Percentiles rank a stretch among this genome's conserved stretches.
Evolutionary conservation across 257 asterid species (phyloP).

Genomic region (Paraleonurus japonicus): DNA sequence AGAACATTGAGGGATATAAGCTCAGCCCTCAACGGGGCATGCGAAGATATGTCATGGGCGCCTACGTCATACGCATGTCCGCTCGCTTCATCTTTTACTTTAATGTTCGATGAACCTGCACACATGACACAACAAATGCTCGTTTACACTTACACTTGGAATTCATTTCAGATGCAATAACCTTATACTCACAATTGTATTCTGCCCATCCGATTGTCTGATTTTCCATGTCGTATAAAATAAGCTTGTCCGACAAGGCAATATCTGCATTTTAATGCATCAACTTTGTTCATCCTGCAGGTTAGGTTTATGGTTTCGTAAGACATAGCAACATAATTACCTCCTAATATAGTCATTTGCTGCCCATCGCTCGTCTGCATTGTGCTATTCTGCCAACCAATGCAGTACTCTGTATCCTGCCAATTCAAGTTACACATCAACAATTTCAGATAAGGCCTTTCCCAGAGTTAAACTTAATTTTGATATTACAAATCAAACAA

Average conservation of each 20-base stretch:
- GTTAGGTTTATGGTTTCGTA: too few relatives aligned
- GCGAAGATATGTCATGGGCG: slow-evolving; percentile 35
- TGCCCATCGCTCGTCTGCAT: slow-evolving; percentile 51
- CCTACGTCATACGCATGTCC: slow-evolving; percentile 50
- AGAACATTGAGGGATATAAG: slow-evolving; percentile 17
- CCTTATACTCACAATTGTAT: slow-evolving; percentile 63
- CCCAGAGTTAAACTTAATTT: not conserved
- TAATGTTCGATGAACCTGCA: slow-evolving; percentile 78
- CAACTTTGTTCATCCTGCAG: not conserved
- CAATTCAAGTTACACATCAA: too few relatives aligned
- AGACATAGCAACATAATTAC: too few relatives aligned
- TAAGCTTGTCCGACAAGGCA: slow-evolving; percentile 78
- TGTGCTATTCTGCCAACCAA: slow-evolving; percentile 75
- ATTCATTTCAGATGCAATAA: not conserved
- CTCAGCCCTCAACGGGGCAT: not conserved
- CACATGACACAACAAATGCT: not conserved
- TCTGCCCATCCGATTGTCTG: slow-evolving; percentile 80
- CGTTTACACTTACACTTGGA: too few relatives aligned
- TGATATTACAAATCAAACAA: too few relatives aligned
- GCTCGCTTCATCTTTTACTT: slow-evolving; percentile 54
- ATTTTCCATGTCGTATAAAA: slow-evolving; percentile 72
- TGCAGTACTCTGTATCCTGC: slow-evolving; percentile 74
- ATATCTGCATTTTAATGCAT: slow-evolving; percentile 53
- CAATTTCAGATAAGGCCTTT: not conserved
- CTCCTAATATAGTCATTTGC: slow-evolving; percentile 72